These are phyloP conservation scores for Hypoxylon sp. DNA, from an alignment of 2,329 filamentous ascomycete genomes.

Conservation along the genomic window DNA sequence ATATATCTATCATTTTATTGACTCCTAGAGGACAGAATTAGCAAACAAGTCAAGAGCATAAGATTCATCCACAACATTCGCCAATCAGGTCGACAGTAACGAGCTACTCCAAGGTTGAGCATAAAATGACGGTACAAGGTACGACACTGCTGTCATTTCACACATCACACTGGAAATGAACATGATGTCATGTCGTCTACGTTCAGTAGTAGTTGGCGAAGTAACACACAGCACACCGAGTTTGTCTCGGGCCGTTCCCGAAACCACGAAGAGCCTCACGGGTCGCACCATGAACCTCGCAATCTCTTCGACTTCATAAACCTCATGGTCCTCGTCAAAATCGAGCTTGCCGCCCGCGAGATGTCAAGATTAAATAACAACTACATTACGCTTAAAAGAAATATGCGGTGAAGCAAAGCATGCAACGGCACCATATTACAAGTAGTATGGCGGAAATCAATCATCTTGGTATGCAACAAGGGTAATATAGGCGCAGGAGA, in stretches of 20 bases:
- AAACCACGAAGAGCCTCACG: constrained; percentile 32
- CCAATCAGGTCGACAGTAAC: background rate
- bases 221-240: constrained; percentile 14
- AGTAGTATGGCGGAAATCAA: constrained; percentile 19
- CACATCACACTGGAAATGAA: background rate
- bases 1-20: background rate
- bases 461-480: constrained; percentile 27
- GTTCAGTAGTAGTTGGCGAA: background rate
- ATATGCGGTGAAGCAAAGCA: background rate
- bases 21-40: background rate
- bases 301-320: constrained; percentile 4
- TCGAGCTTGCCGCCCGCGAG: constrained; percentile 2
- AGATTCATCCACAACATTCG: background rate
- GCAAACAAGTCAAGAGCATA: background rate
- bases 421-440: constrained; percentile 1
- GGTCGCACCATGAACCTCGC: constrained; percentile 7
- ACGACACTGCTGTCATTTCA: background rate
- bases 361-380: constrained; percentile 12
- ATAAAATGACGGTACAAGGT: background rate
- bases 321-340: constrained; percentile 7
- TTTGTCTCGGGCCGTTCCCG: constrained; percentile 32
- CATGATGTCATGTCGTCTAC: background rate
- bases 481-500: constrained; percentile 29
- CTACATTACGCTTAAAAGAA: constrained; percentile 10
- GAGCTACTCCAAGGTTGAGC: background rate